Evolutionary conservation across 495 filamentous ascomycete species (phyloP).

Genomic region (Aspergillus coremiiformis): DNA sequence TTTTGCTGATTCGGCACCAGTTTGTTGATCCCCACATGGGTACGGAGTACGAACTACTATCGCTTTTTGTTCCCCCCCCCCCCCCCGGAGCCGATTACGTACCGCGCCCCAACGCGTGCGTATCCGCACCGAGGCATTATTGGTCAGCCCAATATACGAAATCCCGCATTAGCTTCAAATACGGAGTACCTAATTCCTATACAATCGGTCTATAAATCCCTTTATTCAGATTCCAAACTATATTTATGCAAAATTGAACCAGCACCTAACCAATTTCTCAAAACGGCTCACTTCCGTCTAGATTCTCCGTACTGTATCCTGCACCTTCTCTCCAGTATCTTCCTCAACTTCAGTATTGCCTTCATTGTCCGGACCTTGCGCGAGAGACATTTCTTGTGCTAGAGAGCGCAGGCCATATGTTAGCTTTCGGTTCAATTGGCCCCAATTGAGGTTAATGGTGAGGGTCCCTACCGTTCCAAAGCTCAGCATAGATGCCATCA

Average conservation of each 20-base stretch:
- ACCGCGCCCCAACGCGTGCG: too few relatives aligned
- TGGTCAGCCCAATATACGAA: too few relatives aligned
- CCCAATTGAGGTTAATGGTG: background rate
- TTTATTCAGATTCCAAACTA: background rate
- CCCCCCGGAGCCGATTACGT: too few relatives aligned
- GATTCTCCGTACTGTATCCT: constrained; percentile 12
- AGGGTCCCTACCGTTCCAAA: constrained; percentile 74
- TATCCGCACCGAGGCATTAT: too few relatives aligned
- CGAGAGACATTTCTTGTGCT: constrained; percentile 43
- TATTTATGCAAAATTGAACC: background rate
- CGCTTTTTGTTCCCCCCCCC: too few relatives aligned
- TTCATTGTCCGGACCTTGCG: constrained; percentile 27
- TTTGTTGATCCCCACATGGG: background rate
- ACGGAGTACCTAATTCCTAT: too few relatives aligned
- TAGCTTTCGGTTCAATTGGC: constrained; percentile 4
- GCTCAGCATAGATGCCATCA: constrained; percentile 74
- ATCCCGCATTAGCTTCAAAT: too few relatives aligned
- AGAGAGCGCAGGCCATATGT: background rate
- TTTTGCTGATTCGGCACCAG: background rate
- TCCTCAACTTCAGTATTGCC: constrained; percentile 16
- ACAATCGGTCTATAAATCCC: too few relatives aligned
- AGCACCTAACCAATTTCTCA: background rate
- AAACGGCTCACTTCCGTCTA: constrained; percentile 6
- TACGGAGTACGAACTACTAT: background rate
- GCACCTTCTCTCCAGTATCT: constrained; percentile 10